These are phyloP conservation scores for Thuidium tamariscinum DNA, from an alignment of 225 moss, liverwort and hornwort genomes.

Conservation along the genomic window DNA sequence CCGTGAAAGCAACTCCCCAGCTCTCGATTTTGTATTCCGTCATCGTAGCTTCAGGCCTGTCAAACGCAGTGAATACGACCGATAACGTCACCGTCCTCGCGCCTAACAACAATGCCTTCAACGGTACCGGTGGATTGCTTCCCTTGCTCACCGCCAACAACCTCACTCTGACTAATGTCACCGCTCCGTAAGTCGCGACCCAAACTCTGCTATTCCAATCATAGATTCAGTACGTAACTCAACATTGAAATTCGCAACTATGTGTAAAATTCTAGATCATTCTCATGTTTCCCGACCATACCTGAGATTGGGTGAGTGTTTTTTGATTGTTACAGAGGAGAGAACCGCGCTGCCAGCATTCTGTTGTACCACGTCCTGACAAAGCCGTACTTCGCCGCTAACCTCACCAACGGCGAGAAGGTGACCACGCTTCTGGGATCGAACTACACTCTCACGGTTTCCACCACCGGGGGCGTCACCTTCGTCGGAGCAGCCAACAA, in stretches of 20 bases:
- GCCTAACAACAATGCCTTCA: constrained; percentile 33
- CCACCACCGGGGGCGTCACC: background rate
- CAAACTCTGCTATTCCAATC: background rate
- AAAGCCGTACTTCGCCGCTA: background rate
- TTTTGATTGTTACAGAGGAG: background rate
- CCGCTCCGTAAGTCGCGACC: background rate
- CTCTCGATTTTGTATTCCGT: background rate
- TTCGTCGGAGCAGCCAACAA: constrained; percentile 12
- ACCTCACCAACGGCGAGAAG: background rate
- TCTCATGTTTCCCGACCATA: too few species aligned
- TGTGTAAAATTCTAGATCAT: too few species aligned
- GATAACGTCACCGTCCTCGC: constrained; percentile 33
- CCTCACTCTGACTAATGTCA: constrained; percentile 5
- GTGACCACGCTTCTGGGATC: background rate
- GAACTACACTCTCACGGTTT: background rate
- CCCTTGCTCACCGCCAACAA: background rate
- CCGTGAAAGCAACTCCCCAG: background rate
- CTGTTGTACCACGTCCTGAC: constrained; percentile 35
- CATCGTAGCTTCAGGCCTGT: background rate
- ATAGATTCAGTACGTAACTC: too few species aligned
- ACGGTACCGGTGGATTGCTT: constrained; percentile 8
- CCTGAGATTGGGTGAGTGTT: background rate
- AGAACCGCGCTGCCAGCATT: constrained; percentile 39
- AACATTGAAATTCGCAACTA: background rate
- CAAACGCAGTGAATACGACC: background rate